A percentile compares a stretch with the other conserved stretches of the same genome.
These are phyloP conservation scores for Apiospora sp. DNA, from an alignment of 2,329 filamentous ascomycete species.

Conservation along the genomic window DNA sequence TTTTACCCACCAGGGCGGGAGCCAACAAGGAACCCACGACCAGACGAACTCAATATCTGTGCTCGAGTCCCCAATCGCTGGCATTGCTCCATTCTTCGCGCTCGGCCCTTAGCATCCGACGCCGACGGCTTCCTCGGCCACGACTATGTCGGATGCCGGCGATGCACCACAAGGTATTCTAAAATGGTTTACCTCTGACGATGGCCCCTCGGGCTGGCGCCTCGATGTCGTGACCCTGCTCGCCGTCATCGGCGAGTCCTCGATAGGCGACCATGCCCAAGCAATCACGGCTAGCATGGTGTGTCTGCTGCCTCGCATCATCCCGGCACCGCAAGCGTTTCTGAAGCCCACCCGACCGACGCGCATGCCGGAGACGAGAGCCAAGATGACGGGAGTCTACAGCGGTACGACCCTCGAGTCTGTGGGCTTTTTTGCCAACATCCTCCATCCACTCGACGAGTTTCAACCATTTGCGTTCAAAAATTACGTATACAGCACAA, in stretches of 20 bases:
- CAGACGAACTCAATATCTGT: slow-evolving; percentile 6
- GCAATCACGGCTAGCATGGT: slow-evolving; percentile 65
- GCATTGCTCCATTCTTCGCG: neutral
- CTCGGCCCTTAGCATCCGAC: neutral
- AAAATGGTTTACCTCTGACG: slow-evolving; percentile 44
- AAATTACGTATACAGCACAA: slow-evolving; percentile 58
- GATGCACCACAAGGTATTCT: neutral
- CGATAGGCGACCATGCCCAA: slow-evolving; percentile 65
- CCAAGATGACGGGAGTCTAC: slow-evolving; percentile 65
- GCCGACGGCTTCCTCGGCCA: neutral
- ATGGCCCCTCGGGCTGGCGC: slow-evolving; percentile 55
- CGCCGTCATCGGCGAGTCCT: slow-evolving; percentile 68
- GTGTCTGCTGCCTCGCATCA: slow-evolving; percentile 65
- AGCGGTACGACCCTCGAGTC: slow-evolving; percentile 62
- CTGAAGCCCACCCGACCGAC: slow-evolving; percentile 62
- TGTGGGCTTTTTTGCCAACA: slow-evolving; percentile 69
- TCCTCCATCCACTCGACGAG: slow-evolving; percentile 63
- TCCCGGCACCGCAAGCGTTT: slow-evolving; percentile 70
- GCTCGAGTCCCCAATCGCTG: neutral
- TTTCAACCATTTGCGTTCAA: slow-evolving; percentile 56
- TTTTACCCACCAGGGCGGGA: slow-evolving; percentile 17
- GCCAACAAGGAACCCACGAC: neutral
- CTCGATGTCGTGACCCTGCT: slow-evolving; percentile 70
- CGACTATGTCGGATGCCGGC: slow-evolving; percentile 1
- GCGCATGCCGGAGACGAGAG: slow-evolving; percentile 62